A percentile compares a stretch with the other conserved stretches of the same genome.
phyloP scores from a whole-genome alignment of 352 stramenopile genomes.

The Phytopythium boreale region DNA sequence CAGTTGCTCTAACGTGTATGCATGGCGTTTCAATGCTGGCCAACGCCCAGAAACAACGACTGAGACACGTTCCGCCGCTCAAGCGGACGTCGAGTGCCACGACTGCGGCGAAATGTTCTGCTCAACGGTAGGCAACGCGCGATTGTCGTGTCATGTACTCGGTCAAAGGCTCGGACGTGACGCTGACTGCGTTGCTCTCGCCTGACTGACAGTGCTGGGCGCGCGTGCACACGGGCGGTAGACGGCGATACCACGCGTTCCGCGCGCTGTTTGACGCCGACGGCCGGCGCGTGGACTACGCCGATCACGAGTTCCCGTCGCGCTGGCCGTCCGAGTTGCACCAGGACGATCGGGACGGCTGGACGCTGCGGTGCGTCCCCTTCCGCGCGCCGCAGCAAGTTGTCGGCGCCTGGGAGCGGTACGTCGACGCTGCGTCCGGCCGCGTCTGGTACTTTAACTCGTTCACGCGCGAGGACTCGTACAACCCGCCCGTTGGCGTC shows the following conservation, averaged over 20 bases:
- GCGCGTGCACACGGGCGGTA: conserved; percentile 85
- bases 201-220: conserved; percentile 65
- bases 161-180: background rate
- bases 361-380: conserved; percentile 59
- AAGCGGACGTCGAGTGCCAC: conserved; percentile 79
- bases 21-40: background rate
- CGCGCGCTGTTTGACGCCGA: conserved; percentile 91
- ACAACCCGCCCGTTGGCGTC: conserved; percentile 24
- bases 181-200: background rate
- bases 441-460: conserved; percentile 76
- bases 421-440: conserved; percentile 38
- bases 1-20: background rate
- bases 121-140: conserved; percentile 35
- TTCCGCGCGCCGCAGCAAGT: conserved; percentile 41
- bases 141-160: background rate
- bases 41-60: background rate
- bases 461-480: conserved; percentile 55
- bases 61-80: background rate
- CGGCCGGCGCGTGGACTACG: conserved; percentile 89
- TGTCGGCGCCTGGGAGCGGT: conserved; percentile 52
- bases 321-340: conserved; percentile 88
- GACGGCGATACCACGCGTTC: conserved; percentile 78
- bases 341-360: conserved; percentile 86
- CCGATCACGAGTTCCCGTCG: conserved; percentile 87
- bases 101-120: conserved; percentile 91